These are phyloP conservation scores for Cyberlindnera subsufficiens DNA, from an alignment of 805 yeast genomes.

Conservation along the genomic window DNA sequence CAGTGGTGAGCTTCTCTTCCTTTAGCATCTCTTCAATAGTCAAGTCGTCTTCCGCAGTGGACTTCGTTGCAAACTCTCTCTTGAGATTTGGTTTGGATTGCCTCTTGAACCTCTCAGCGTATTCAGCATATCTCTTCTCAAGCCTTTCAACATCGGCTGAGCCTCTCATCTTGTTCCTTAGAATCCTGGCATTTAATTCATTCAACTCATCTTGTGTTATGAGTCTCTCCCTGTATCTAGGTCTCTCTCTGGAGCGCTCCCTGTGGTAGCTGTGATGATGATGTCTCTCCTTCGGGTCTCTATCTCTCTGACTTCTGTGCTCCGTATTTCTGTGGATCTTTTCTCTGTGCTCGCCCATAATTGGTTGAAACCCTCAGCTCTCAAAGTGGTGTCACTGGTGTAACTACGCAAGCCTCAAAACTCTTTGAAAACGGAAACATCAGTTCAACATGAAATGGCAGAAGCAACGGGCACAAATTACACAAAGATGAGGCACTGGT, in stretches of 20 bases:
- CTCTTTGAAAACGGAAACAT: too few relatives aligned
- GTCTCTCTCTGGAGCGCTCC: too few relatives aligned
- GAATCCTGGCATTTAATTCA: conserved; percentile 26
- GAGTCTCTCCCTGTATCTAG: conserved; percentile 3
- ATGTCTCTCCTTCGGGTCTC: too few relatives aligned
- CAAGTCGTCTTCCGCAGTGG: conserved; percentile 26
- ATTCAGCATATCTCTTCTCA: conserved; percentile 17
- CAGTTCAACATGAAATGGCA: too few relatives aligned
- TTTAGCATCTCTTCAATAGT: conserved; percentile 30
- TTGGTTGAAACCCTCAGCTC: too few relatives aligned
- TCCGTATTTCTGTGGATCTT: not conserved
- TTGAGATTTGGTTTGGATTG: not conserved
- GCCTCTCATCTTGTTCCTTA: conserved; percentile 29
- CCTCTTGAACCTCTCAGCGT: conserved; percentile 11
- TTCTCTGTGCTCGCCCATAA: not conserved
- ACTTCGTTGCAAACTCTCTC: conserved; percentile 1
- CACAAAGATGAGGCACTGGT: conserved; percentile 9
- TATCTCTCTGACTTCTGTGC: not conserved
- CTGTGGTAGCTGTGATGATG: too few relatives aligned
- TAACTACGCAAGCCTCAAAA: too few relatives aligned
- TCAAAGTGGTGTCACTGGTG: too few relatives aligned
- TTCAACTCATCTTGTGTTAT: conserved; percentile 19
- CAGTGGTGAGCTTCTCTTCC: conserved; percentile 25
- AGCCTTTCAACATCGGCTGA: conserved; percentile 15
- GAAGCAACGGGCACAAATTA: too few relatives aligned